phyloP scores from a whole-genome alignment of 2,329 filamentous ascomycete species.

The Microdochium nivale region DNA sequence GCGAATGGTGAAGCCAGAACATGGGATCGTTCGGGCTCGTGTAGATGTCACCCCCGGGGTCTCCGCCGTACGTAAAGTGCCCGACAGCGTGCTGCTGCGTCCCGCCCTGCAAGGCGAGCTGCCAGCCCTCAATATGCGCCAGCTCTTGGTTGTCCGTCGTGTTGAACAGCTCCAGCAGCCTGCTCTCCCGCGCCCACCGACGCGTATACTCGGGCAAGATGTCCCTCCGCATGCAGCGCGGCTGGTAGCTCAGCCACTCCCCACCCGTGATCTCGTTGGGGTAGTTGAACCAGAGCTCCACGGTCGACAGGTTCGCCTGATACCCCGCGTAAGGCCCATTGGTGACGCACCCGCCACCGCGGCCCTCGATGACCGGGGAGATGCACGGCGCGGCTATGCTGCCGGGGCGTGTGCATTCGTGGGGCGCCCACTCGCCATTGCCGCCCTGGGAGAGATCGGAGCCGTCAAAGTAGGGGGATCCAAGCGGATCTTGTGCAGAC shows the following conservation, averaged over 20 bases:
- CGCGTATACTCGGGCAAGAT: slow-evolving; percentile 2
- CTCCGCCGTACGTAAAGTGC: slow-evolving; percentile 19
- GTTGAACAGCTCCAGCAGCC: slow-evolving; percentile 12
- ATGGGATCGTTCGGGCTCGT: slow-evolving; percentile 7
- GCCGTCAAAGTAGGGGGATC: slow-evolving; percentile 25
- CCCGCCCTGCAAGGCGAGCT: slow-evolving; percentile 24
- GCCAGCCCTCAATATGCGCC: slow-evolving; percentile 14
- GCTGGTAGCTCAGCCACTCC: slow-evolving; percentile 4
- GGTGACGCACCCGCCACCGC: slow-evolving; percentile 46
- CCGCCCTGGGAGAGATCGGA: slow-evolving; percentile 25
- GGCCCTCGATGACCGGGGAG: slow-evolving; percentile 23
- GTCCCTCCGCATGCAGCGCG: slow-evolving; percentile 6
- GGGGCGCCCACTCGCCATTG: slow-evolving; percentile 11
- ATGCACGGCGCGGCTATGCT: slow-evolving; percentile 26
- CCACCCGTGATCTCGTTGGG: slow-evolving; percentile 19
- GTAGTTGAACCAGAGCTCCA: slow-evolving; percentile 11
- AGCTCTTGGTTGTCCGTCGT: too few relatives aligned
- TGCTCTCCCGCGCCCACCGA: background rate
- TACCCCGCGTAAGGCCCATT: slow-evolving; percentile 34
- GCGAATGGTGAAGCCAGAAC: slow-evolving; percentile 1
- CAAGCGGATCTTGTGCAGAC: slow-evolving; percentile 24
- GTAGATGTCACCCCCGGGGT: slow-evolving; percentile 12
- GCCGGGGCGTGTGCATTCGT: slow-evolving; percentile 6
- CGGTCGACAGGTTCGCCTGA: slow-evolving; percentile 15
- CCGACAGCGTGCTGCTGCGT: slow-evolving; percentile 19